Conservation (phyloP, 768 basidiomycete genomes). For the Xerocomellus intermedius region DNA sequence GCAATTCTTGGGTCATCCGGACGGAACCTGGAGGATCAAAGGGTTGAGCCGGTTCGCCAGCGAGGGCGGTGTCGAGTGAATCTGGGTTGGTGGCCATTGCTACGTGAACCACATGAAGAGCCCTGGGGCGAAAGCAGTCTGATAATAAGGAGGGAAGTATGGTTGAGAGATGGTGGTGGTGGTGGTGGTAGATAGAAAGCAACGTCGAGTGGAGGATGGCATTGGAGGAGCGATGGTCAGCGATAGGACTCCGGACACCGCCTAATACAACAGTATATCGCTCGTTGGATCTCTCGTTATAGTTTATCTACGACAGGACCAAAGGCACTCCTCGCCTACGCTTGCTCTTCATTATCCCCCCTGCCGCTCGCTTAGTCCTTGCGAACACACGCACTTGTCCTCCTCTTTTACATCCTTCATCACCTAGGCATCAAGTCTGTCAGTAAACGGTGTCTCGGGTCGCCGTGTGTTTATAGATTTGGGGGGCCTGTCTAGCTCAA, state of each 20-base stretch:
- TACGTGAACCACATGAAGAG: conserved; percentile 30
- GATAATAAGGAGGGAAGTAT: conserved; percentile 10
- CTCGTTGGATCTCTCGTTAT: conserved; percentile 13
- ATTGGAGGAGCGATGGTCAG: conserved; percentile 11
- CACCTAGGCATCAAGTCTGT: conserved; percentile 36
- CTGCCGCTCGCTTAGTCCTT: conserved; percentile 15
- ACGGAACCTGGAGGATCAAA: conserved; percentile 45
- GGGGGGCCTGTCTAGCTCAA: conserved; percentile 21
- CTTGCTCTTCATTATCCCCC: conserved; percentile 8
- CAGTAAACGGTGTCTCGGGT: conserved; percentile 29
- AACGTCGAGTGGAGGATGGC: conserved; percentile 15
- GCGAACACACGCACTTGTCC: conserved; percentile 41
- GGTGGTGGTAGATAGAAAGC: conserved; percentile 24
- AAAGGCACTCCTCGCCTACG: conserved; percentile 8
- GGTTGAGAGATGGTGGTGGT: conserved; percentile 26
- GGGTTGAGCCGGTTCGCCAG: conserved; percentile 36
- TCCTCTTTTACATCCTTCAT: conserved; percentile 51
- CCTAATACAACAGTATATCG: conserved; percentile 21
- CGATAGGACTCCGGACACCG: conserved; percentile 30
- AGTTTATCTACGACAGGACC: conserved; percentile 6
- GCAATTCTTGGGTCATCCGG: conserved; percentile 47
- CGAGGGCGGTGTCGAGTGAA: conserved; percentile 29
- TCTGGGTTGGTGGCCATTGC: conserved; percentile 25
- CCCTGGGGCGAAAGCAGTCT: conserved; percentile 2
- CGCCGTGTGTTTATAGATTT: conserved; percentile 25